These are phyloP conservation scores for Colletotrichum sp. DNA, from an alignment of 2,329 filamentous ascomycete species.

Conservation along the genomic window DNA sequence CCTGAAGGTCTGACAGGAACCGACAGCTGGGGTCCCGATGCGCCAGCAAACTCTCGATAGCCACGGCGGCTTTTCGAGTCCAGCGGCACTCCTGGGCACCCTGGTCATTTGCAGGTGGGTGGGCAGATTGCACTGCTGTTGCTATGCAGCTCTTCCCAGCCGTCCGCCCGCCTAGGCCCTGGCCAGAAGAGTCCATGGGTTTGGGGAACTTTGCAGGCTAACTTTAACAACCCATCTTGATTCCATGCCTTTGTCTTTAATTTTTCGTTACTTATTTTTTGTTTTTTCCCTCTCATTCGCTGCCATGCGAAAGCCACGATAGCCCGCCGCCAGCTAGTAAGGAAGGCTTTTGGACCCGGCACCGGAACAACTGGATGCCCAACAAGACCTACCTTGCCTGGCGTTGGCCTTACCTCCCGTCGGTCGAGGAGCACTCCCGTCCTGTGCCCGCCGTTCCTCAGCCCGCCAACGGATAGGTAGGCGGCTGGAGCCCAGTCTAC, in stretches of 20 bases:
- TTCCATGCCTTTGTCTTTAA: neutral
- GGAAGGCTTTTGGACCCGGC: neutral
- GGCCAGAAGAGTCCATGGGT: conserved; percentile 15
- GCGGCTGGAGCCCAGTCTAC: too few species aligned
- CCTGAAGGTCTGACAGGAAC: conserved; percentile 9
- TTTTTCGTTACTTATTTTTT: neutral
- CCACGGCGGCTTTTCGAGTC: neutral
- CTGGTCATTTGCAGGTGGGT: neutral
- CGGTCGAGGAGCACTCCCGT: neutral
- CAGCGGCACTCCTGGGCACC: neutral
- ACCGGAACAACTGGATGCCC: neutral
- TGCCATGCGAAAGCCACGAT: neutral
- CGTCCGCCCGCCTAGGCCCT: neutral
- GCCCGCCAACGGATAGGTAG: neutral
- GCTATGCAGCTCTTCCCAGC: neutral
- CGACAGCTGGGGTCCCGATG: conserved; percentile 5
- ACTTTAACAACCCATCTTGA: neutral
- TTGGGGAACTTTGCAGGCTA: conserved; percentile 1
- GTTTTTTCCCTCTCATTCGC: neutral
- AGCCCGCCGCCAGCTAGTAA: neutral
- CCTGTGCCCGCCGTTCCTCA: neutral
- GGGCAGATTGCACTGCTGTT: neutral
- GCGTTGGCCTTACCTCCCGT: too few species aligned
- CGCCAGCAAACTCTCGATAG: conserved; percentile 16
- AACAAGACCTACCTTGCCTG: neutral